These are phyloP conservation scores for Zizania palustris DNA, from an alignment of 202 grass and related monocot genomes.

Conservation along the genomic window DNA sequence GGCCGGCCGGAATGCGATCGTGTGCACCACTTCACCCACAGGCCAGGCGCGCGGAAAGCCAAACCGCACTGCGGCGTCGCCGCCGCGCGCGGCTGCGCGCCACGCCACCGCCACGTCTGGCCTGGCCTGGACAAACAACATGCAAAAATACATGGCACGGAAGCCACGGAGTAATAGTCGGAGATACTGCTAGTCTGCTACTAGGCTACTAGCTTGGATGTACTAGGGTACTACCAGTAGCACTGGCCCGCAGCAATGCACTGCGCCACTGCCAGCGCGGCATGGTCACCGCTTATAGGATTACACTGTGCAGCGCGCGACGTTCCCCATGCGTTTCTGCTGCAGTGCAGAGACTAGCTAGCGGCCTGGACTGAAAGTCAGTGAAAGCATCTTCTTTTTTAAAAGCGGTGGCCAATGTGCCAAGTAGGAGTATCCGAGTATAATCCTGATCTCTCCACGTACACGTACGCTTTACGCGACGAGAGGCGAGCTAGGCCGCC, in stretches of 20 bases:
- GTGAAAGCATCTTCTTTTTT: no score
- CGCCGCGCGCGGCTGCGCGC: background rate
- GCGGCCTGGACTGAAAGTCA: background rate
- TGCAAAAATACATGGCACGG: no score
- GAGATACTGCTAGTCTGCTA: no score
- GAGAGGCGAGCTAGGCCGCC: background rate
- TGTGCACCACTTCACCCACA: no score
- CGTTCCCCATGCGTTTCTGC: background rate
- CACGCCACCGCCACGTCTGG: background rate
- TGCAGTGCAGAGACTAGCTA: background rate
- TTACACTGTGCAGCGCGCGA: background rate
- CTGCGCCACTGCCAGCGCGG: background rate
- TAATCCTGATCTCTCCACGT: background rate
- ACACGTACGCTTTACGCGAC: background rate
- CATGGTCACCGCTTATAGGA: background rate
- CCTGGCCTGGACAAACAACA: background rate
- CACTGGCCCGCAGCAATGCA: background rate
- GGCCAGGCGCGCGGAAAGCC: slow-evolving; percentile 1
- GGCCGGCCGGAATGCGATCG: no score
- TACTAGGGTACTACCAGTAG: background rate
- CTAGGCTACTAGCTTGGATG: no score
- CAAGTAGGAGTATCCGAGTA: background rate
- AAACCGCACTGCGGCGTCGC: background rate
- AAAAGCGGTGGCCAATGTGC: background rate
- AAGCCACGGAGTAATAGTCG: no score